Base-by-base conservation (phyloP, 352 stramenopile genomes). In the Globisporangium solare region DNA sequence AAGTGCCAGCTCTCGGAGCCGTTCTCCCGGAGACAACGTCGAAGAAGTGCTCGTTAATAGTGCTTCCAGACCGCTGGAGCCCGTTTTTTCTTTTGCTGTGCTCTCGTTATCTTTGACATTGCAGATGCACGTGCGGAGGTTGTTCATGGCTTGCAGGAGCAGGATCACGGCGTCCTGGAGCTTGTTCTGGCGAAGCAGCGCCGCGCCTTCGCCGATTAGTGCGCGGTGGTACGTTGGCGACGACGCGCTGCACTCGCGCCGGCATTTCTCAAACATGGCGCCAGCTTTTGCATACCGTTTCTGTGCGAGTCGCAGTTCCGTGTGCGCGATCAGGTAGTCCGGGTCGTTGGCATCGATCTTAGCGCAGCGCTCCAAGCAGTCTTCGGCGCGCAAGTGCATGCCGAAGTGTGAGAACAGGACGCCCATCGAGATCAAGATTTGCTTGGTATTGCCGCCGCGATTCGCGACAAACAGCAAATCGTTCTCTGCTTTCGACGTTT, bases 401-500 rank as follows among this genome's bases (percentile, higher is more conserved):
- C 76, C 76, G 13, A 84, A 78, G 20, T 72, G 67, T 15, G 68
- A 70, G 48, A 79, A 84, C 18, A 87, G 68, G 20, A 66, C 67
- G 20, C 76, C 74, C 74, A 84, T 87, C 12, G 74, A 58, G 1
- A 84, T 48, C 17, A 75, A 58, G 3, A 51, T 54, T 27, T 54
- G 45, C 24, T 41, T 55, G 0, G 74, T 58, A 39, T 63, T 63
- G 20, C 74, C 76, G 4, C 73, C 66, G n/a, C 74, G 62, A 39
- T 74, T 82, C n/a, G 45, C 42, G 27, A 81, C 63, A 41, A 66
- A 68, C 11, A 78, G 54, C 24, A 56, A 24, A 35, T 80, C 73
- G 8, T 67, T 56, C 15, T 77, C 67, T 4, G 74, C 71, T 18
- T 74, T 70, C n/a, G 47, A 59, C 11, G 40, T 6, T 14, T 77